A percentile compares a stretch with the other conserved stretches of the same genome.
Conservation (phyloP, 2,329 filamentous ascomycete species). For the Daldinia eschscholtzii region DNA sequence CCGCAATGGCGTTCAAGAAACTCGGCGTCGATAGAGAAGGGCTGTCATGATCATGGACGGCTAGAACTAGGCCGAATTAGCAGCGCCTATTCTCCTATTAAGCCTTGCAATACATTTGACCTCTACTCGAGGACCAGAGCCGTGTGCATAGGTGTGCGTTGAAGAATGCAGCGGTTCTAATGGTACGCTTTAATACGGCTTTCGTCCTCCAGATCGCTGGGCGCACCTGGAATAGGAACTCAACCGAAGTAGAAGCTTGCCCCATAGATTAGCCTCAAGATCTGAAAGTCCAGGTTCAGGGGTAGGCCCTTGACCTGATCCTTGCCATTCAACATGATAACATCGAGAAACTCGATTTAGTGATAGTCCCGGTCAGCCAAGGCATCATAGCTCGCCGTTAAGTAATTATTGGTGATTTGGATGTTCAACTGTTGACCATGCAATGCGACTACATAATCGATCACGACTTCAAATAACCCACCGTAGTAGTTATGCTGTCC, state of each 20-base stretch:
- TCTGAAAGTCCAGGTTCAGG: slow-evolving; percentile 22
- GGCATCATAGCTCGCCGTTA: slow-evolving; percentile 1
- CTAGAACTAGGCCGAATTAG: not conserved
- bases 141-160: slow-evolving; percentile 6
- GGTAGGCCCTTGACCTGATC: slow-evolving; percentile 9
- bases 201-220: not conserved
- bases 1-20: slow-evolving; percentile 18
- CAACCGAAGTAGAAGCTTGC: slow-evolving; percentile 2
- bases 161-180: slow-evolving; percentile 1
- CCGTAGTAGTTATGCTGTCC: slow-evolving; percentile 17
- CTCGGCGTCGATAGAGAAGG: slow-evolving; percentile 14
- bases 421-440: slow-evolving; percentile 1
- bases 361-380: not conserved
- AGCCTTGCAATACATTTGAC: slow-evolving; percentile 5
- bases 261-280: slow-evolving; percentile 32
- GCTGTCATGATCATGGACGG: not conserved
- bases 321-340: not conserved
- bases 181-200: slow-evolving; percentile 16
- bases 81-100: not conserved
- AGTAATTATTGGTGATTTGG: not conserved
- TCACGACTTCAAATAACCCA: slow-evolving; percentile 8
- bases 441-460: slow-evolving; percentile 8
- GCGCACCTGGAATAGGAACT: not conserved
- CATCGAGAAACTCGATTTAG: not conserved
- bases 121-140: slow-evolving; percentile 2